Evolutionary conservation across 2,329 filamentous ascomycete species (phyloP).

Genomic region (Lomentospora prolificans): DNA sequence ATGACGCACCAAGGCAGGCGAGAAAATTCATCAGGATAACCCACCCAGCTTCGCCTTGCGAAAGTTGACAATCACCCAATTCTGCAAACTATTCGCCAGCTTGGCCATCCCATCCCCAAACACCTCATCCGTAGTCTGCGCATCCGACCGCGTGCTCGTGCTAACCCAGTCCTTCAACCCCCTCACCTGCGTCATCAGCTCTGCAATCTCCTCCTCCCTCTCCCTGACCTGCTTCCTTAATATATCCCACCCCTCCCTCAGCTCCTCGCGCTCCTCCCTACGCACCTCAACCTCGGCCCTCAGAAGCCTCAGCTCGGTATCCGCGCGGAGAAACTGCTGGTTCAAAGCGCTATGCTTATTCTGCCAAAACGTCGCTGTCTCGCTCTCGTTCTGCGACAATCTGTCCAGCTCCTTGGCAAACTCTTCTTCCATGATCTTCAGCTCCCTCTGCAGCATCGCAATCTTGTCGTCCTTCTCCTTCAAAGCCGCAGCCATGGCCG

Average conservation of each 20-base stretch:
- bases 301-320: constrained; percentile 42
- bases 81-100: constrained; percentile 59
- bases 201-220: constrained; percentile 46
- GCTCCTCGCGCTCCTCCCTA: constrained; percentile 36
- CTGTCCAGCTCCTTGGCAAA: constrained; percentile 43
- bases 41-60: constrained; percentile 50
- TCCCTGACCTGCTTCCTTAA: constrained; percentile 34
- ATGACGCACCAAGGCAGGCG: no score
- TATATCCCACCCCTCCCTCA: constrained; percentile 39
- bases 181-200: constrained; percentile 48
- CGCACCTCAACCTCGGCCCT: constrained; percentile 37
- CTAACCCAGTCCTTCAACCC: constrained; percentile 66
- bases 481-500: background rate
- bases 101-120: constrained; percentile 52
- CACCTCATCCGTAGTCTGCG: constrained; percentile 55
- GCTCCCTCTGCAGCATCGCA: constrained; percentile 39
- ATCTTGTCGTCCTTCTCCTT: constrained; percentile 35
- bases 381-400: constrained; percentile 43
- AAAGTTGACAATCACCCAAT: constrained; percentile 65
- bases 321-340: constrained; percentile 40
- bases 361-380: constrained; percentile 49
- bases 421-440: constrained; percentile 41
- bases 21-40: no score
- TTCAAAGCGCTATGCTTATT: constrained; percentile 42
- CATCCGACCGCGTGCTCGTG: constrained; percentile 50